A percentile compares a stretch with the other conserved stretches of the same genome.
These are phyloP conservation scores for Davidsoniella australis DNA, from an alignment of 2,329 filamentous ascomycete species.

Conservation along the genomic window DNA sequence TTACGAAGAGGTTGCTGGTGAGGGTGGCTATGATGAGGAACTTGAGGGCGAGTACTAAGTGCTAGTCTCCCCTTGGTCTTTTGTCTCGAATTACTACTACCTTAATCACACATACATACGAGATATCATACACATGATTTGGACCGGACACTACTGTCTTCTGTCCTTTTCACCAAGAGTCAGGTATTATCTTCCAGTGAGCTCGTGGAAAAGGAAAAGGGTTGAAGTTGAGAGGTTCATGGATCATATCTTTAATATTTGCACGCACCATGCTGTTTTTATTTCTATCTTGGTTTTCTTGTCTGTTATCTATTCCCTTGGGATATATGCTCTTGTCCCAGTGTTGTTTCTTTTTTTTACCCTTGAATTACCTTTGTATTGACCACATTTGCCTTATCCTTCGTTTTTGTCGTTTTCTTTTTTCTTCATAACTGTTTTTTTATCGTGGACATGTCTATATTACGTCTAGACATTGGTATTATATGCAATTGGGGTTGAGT, in stretches of 20 bases:
- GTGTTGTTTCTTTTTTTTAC: not conserved
- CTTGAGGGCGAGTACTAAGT: conserved; percentile 63
- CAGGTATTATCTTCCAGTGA: not conserved
- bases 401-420: not conserved
- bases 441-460: conserved; percentile 3
- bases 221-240: not conserved
- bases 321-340: not conserved
- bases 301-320: not conserved
- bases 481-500: not conserved
- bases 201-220: not conserved
- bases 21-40: conserved; percentile 49
- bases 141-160: conserved; percentile 7
- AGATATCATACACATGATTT: conserved; percentile 7
- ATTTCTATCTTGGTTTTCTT: conserved; percentile 1
- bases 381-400: conserved; percentile 1
- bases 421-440: not conserved
- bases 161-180: not conserved
- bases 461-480: not conserved
- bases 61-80: conserved; percentile 6
- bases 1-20: conserved; percentile 68
- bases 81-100: not conserved
- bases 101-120: conserved; percentile 5
- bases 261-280: not conserved
- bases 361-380: not conserved
- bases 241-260: conserved; percentile 2